A percentile compares a stretch with the other conserved stretches of the same genome.
phyloP scores from a whole-genome alignment of 1,284 basidiomycete species.

The Ustilago tritici region DNA sequence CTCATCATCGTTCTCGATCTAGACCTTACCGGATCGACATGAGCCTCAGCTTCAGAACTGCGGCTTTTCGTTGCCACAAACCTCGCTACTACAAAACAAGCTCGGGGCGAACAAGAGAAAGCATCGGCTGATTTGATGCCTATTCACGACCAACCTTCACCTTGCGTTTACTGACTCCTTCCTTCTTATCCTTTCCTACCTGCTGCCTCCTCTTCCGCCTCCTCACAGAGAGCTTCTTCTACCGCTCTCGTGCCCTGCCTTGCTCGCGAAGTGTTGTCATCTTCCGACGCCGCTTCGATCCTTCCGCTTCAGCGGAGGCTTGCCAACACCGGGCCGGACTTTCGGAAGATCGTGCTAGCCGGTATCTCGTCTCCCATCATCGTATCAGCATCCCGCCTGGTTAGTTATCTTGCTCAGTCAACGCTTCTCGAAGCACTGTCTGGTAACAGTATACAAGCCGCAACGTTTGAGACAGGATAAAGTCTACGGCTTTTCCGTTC shows the following conservation, averaged over 20 bases:
- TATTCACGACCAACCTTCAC: slow-evolving; percentile 1
- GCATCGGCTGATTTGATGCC: slow-evolving; percentile 2
- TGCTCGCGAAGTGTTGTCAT: slow-evolving; percentile 6
- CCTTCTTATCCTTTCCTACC: not conserved
- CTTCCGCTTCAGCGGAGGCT: not conserved
- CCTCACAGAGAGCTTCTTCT: slow-evolving; percentile 1
- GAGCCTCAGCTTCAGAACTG: not conserved
- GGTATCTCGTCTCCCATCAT: slow-evolving; percentile 3
- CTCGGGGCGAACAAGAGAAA: not conserved
- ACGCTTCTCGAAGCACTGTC: slow-evolving; percentile 21
- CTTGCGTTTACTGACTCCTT: slow-evolving; percentile 16
- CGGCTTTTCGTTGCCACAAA: slow-evolving; percentile 1
- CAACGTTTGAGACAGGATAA: slow-evolving; percentile 12
- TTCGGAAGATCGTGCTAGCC: slow-evolving; percentile 17
- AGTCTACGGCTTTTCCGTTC: slow-evolving; percentile 2
- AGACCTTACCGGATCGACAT: not conserved
- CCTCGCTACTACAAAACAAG: not conserved
- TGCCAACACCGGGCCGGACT: slow-evolving; percentile 20
- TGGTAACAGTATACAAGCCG: slow-evolving; percentile 23
- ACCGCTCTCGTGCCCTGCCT: not conserved
- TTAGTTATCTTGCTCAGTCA: slow-evolving; percentile 1
- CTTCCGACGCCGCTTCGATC: slow-evolving; percentile 2
- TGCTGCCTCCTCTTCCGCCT: not conserved
- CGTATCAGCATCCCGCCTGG: not conserved
- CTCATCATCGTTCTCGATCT: not conserved